Evolutionary conservation across 2,329 filamentous ascomycete genomes (phyloP).

Genomic region (Pseudogymnoascus sp.): DNA sequence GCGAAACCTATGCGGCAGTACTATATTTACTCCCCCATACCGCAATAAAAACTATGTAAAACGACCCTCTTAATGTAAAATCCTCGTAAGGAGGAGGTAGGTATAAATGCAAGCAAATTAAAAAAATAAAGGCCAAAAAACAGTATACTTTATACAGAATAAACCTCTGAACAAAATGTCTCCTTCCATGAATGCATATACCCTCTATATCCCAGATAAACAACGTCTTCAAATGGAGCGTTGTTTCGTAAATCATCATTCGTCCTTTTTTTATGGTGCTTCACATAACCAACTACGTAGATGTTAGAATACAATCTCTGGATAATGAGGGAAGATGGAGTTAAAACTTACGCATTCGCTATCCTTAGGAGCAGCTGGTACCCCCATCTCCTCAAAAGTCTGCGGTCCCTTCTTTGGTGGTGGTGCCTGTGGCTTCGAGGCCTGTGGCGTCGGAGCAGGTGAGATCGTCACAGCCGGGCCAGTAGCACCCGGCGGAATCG

Average conservation of each 20-base stretch:
- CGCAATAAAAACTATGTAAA: not conserved
- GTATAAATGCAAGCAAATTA: not conserved
- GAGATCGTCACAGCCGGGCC: not conserved
- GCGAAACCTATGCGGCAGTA: not conserved
- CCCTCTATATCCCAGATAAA: slow-evolving; percentile 1
- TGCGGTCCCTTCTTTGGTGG: slow-evolving; percentile 66
- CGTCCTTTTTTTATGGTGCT: slow-evolving; percentile 2
- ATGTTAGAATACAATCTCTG: slow-evolving; percentile 10
- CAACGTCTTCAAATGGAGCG: not conserved
- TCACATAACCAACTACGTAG: slow-evolving; percentile 26
- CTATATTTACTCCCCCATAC: not conserved
- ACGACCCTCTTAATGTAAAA: not conserved
- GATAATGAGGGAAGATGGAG: not conserved
- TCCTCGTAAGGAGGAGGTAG: not conserved
- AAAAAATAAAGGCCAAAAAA: not conserved
- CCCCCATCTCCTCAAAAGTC: slow-evolving; percentile 98
- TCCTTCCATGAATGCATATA: not conserved
- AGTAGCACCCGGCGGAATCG: not conserved
- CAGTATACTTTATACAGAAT: slow-evolving; percentile 1
- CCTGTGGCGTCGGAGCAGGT: not conserved
- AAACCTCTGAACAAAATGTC: not conserved
- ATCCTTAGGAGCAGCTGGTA: slow-evolving; percentile 76
- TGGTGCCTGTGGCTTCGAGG: slow-evolving; percentile 13
- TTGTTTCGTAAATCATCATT: slow-evolving; percentile 1
- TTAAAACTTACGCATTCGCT: slow-evolving; percentile 68